These are phyloP conservation scores for Darksidea phi DNA, from an alignment of 495 filamentous ascomycete genomes.

Conservation along the genomic window DNA sequence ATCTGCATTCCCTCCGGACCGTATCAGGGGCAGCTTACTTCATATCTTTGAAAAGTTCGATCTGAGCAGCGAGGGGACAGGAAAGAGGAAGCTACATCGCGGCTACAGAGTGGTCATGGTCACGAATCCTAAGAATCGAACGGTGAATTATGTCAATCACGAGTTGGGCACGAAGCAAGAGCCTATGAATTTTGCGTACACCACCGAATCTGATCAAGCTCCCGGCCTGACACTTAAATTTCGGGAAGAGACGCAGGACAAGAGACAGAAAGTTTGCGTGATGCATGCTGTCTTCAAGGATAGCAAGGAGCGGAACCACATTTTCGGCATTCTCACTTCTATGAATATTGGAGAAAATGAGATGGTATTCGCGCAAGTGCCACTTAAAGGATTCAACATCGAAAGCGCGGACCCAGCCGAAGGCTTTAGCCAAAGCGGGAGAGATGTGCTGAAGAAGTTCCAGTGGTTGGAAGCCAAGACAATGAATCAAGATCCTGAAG, in stretches of 20 bases:
- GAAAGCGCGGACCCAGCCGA: conserved; percentile 55
- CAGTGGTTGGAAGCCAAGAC: conserved; percentile 50
- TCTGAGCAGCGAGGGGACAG: conserved; percentile 63
- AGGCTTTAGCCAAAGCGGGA: conserved; percentile 43
- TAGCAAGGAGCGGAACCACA: conserved; percentile 59
- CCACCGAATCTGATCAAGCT: conserved; percentile 60
- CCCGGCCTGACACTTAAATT: conserved; percentile 65
- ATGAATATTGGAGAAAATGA: conserved; percentile 61
- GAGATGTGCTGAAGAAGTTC: conserved; percentile 41
- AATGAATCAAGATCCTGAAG: conserved; percentile 43
- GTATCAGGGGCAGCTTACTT: conserved; percentile 65
- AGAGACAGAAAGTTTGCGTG: conserved; percentile 55
- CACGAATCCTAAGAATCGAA: conserved; percentile 72
- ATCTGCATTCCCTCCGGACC: conserved; percentile 68
- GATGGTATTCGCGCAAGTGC: conserved; percentile 59
- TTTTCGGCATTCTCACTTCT: conserved; percentile 70
- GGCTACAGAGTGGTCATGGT: conserved; percentile 74
- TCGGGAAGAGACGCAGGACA: conserved; percentile 50
- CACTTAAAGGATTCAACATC: conserved; percentile 61
- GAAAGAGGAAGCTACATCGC: conserved; percentile 64
- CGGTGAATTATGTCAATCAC: conserved; percentile 69
- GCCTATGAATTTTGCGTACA: conserved; percentile 70
- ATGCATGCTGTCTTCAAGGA: conserved; percentile 75
- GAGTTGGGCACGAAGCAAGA: conserved; percentile 53
- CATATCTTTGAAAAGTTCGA: conserved; percentile 68